Evolutionary conservation across 1,139 yeast genomes (phyloP).

Genomic region (Hemisphaericaspora xylanilytica): DNA sequence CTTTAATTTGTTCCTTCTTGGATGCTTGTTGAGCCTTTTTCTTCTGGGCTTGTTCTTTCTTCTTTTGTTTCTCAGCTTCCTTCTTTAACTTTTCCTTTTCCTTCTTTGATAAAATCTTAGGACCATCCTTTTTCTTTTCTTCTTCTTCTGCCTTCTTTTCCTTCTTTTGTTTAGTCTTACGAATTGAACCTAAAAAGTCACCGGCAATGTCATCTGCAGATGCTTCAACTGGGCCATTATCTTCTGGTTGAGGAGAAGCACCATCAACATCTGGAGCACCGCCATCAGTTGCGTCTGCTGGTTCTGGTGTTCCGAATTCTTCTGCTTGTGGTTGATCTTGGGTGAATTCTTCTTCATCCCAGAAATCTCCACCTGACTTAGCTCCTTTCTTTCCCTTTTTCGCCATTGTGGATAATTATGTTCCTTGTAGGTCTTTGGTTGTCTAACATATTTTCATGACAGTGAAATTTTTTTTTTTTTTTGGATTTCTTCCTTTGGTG

Average conservation of each 20-base stretch:
- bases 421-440: too few relatives aligned
- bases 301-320: conserved; percentile 43
- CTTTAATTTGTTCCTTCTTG: conserved; percentile 63
- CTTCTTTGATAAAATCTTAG: conserved; percentile 84
- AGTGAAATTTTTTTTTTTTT: conserved; percentile 6
- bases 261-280: conserved; percentile 16
- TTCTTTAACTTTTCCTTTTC: conserved; percentile 97
- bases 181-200: conserved; percentile 81
- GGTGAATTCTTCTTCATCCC: conserved; percentile 77
- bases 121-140: conserved; percentile 51
- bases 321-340: conserved; percentile 56
- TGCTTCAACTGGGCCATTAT: conserved; percentile 26
- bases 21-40: conserved; percentile 68
- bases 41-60: conserved; percentile 86
- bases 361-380: conserved; percentile 62
- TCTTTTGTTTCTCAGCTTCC: conserved; percentile 91
- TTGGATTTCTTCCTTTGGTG: not conserved
- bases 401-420: conserved; percentile 29
- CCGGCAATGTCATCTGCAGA: conserved; percentile 48
- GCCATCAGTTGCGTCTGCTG: conserved; percentile 13
- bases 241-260: too few relatives aligned
- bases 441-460: not conserved
- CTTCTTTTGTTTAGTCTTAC: conserved; percentile 76
- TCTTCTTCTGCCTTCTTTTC: conserved; percentile 54
- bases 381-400: conserved; percentile 53